Conservation (phyloP, 2,329 filamentous ascomycete genomes). For the Colletotrichum sojae region DNA sequence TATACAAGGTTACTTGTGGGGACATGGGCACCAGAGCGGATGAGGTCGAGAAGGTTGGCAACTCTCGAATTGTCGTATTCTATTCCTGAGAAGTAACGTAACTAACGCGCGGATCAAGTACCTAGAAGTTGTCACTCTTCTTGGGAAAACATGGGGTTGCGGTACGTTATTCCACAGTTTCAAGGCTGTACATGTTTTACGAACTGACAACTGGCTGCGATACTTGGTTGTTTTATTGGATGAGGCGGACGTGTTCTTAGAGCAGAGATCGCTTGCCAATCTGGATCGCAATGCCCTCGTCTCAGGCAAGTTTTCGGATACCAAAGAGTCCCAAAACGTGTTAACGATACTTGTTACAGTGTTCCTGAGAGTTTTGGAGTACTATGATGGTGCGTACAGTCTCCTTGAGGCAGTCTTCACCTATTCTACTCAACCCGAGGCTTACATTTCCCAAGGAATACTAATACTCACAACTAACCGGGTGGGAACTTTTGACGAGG, state of each 20-base stretch:
- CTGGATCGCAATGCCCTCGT: slow-evolving; percentile 67
- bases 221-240: slow-evolving; percentile 49
- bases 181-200: no score
- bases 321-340: slow-evolving; percentile 14
- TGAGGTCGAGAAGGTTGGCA: slow-evolving; percentile 50
- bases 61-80: no score
- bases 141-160: slow-evolving; percentile 52
- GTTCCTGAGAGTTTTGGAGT: slow-evolving; percentile 53
- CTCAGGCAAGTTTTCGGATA: slow-evolving; percentile 40
- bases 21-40: slow-evolving; percentile 52
- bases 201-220: no score
- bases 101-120: slow-evolving; percentile 35
- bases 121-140: slow-evolving; percentile 47
- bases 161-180: slow-evolving; percentile 36
- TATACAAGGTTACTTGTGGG: slow-evolving; percentile 55
- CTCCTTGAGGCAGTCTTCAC: no score
- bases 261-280: slow-evolving; percentile 59
- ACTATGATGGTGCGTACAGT: slow-evolving; percentile 53
- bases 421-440: no score
- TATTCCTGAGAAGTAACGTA: no score
- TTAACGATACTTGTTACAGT: slow-evolving; percentile 42
- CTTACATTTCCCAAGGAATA: slow-evolving; percentile 44
- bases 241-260: slow-evolving; percentile 49
- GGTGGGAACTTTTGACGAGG: slow-evolving; percentile 53
- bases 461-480: slow-evolving; percentile 54